These are phyloP conservation scores for Hypoxylon perforatum DNA, from an alignment of 495 filamentous ascomycete species.

Conservation along the genomic window DNA sequence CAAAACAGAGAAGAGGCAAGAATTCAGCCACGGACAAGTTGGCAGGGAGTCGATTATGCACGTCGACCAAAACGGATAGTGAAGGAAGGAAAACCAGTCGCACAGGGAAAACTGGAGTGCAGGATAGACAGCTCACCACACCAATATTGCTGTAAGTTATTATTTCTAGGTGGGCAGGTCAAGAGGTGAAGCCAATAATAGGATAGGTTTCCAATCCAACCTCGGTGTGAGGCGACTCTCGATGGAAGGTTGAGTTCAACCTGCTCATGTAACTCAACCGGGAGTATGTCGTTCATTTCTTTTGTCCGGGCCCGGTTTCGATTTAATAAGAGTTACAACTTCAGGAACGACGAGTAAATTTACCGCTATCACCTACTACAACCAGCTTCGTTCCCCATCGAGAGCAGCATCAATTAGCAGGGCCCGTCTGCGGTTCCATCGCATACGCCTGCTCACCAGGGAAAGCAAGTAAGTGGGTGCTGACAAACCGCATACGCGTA, in stretches of 20 bases:
- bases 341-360: constrained; percentile 20
- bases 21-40: constrained; percentile 31
- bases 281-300: constrained; percentile 19
- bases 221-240: constrained; percentile 15
- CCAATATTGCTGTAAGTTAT: constrained; percentile 29
- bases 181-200: constrained; percentile 20
- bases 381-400: constrained; percentile 34
- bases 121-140: constrained; percentile 45
- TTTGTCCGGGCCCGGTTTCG: constrained; percentile 28
- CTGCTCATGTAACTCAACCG: constrained; percentile 1
- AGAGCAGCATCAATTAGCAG: constrained; percentile 32
- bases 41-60: constrained; percentile 38
- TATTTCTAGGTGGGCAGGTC: constrained; percentile 30
- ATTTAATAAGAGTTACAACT: constrained; percentile 31
- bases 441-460: constrained; percentile 35
- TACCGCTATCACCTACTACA: constrained; percentile 41
- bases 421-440: constrained; percentile 43
- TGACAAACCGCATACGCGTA: constrained; percentile 24
- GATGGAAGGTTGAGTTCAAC: constrained; percentile 24
- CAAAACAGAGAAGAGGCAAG: constrained; percentile 41
- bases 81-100: constrained; percentile 36
- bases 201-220: constrained; percentile 6
- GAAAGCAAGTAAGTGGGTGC: constrained; percentile 22
- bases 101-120: constrained; percentile 42
- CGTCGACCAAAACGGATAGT: constrained; percentile 43